Conservation (phyloP, 2,329 filamentous ascomycete species). For the Neopestalotiopsis sp. region DNA sequence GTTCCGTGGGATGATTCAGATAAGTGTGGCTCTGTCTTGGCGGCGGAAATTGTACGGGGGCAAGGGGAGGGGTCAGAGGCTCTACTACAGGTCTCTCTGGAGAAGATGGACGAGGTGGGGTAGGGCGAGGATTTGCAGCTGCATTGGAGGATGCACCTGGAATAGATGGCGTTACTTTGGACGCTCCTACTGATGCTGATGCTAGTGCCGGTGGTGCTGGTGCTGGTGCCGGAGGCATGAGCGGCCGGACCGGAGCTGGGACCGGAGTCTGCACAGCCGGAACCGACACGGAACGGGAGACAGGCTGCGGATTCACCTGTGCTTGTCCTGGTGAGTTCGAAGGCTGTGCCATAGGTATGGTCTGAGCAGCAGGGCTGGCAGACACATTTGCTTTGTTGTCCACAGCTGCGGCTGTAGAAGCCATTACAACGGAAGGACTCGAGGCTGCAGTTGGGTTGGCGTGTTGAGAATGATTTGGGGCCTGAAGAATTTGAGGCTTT, state of each 20-base stretch:
- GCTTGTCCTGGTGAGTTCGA: neutral
- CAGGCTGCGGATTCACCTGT: neutral
- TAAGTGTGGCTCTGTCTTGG: conserved; percentile 34
- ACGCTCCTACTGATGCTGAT: neutral
- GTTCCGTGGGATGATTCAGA: conserved; percentile 27
- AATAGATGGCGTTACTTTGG: neutral
- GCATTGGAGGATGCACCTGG: neutral
- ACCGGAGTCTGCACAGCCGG: conserved; percentile 7
- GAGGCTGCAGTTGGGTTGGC: neutral
- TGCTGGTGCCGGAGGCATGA: conserved; percentile 9
- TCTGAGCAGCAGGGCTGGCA: neutral
- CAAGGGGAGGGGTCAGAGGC: conserved; percentile 59
- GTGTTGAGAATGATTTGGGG: neutral
- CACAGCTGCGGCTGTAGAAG: neutral
- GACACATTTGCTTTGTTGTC: neutral
- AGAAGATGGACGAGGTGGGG: conserved; percentile 43
- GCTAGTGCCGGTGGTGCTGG: neutral
- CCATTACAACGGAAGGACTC: neutral
- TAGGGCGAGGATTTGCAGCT: neutral
- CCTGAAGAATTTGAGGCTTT: conserved; percentile 17
- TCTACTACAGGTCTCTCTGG: conserved; percentile 58
- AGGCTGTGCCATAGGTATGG: neutral
- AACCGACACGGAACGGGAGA: neutral
- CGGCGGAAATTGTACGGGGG: conserved; percentile 39
- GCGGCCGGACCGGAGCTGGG: neutral